Base-by-base conservation (phyloP, 83 land plant genomes). In the Diphasiastrum complanatum region DNA sequence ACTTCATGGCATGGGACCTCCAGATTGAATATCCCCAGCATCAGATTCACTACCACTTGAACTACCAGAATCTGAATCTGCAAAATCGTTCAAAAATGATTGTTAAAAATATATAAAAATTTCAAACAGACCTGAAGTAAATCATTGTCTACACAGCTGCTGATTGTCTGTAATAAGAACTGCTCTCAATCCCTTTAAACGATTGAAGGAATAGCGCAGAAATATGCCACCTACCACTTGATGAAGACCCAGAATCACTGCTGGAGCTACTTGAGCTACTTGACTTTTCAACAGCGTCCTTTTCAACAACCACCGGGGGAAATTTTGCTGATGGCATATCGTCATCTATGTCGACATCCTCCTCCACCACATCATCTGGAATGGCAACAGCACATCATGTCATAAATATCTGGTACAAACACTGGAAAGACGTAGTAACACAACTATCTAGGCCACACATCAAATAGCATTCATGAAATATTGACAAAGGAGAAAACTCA, bases 61-160 rank as follows among this genome's bases (percentile, higher is more conserved):
- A 70, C 95, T 87, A 25, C 81, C 86, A 1, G 95, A 87, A 63
- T 91, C 95, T 16, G 95, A 86, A 61, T 78, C 91, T 89, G 96
- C 43, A 41, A 11, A 33, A 19, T 5, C 33, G 14, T 49, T 25
- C 33, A 54, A 3, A 26, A 54, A 28, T 26, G n/a, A 3, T 4
- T 2, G 34, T 0, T 46, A 16, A 1, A n/a, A 10, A 20, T 1
- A 41, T 31, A 22, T 19, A 27, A 64, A 20, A 12, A 31, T 26
- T 8, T 26, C 47, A 30, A 6, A n/a, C 3, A 25, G 5, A 45
- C 47, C 20, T 1, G 45, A n/a, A 28, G 20, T 14, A 0, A 24
- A 18, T n/a, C n/a, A n/a, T n/a, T 18, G 33, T n/a, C n/a, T n/a
- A n/a, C n/a, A n/a, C n/a, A n/a, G n/a, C 29, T n/a, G n/a, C 23